These are phyloP conservation scores for Ambrosia artemisiifolia DNA, from an alignment of 129 eudicot species.

Conservation along the genomic window DNA sequence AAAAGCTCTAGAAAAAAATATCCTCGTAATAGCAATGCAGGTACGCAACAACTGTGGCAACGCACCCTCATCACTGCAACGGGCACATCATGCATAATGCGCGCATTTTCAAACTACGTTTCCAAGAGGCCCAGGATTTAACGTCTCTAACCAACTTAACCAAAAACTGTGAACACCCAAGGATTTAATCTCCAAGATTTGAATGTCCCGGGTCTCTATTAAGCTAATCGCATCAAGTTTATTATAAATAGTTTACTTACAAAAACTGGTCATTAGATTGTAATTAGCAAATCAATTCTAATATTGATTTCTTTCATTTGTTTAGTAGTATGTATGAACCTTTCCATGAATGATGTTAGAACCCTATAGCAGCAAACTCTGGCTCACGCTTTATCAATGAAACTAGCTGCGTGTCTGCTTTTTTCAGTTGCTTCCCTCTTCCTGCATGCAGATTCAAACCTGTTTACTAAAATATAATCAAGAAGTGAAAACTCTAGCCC, in stretches of 20 bases:
- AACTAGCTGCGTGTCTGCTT: conserved; percentile 17
- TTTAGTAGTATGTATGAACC: conserved; percentile 15
- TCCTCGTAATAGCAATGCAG: too few relatives aligned
- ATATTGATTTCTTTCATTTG: conserved; percentile 21
- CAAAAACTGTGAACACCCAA: too few relatives aligned
- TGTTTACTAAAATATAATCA: background rate
- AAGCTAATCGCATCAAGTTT: background rate
- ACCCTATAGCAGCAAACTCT: conserved; percentile 6
- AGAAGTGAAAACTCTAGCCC: background rate
- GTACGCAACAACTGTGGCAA: too few relatives aligned
- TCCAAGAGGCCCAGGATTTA: too few relatives aligned
- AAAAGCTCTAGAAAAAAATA: too few relatives aligned
- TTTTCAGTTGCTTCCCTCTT: conserved; percentile 17
- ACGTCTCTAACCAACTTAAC: too few relatives aligned
- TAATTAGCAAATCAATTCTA: conserved; percentile 11
- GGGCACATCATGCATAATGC: too few relatives aligned
- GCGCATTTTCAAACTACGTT: too few relatives aligned
- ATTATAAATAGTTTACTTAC: background rate
- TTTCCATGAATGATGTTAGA: conserved; percentile 17
- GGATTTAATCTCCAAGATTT: background rate
- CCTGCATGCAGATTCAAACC: conserved; percentile 19
- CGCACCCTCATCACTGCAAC: too few relatives aligned
- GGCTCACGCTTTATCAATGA: conserved; percentile 10
- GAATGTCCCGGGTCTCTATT: background rate
- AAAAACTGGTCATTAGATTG: conserved; percentile 11